Conservation (phyloP, 2,329 filamentous ascomycete species). For the Talaromyces sp. region DNA sequence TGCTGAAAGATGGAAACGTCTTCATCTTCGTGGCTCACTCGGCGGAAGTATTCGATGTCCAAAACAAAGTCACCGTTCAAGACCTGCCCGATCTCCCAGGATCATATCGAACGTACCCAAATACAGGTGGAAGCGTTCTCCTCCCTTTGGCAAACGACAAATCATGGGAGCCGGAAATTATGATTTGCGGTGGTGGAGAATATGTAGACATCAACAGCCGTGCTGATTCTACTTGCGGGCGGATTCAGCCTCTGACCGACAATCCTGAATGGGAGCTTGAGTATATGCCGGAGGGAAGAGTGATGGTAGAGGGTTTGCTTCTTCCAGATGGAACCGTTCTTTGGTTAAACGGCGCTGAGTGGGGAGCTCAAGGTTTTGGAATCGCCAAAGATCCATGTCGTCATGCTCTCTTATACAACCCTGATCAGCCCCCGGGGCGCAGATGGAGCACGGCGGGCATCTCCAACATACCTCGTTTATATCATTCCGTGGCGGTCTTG, state of each 20-base stretch:
- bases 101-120: constrained; percentile 56
- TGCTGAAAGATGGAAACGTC: constrained; percentile 52
- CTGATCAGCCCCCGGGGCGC: constrained; percentile 45
- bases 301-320: constrained; percentile 57
- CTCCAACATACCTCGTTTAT: constrained; percentile 47
- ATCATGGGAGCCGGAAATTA: constrained; percentile 49
- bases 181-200: constrained; percentile 56
- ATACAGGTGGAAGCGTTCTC: constrained; percentile 55
- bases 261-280: constrained; percentile 54
- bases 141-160: constrained; percentile 50
- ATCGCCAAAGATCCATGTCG: constrained; percentile 50
- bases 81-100: constrained; percentile 50
- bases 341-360: constrained; percentile 56
- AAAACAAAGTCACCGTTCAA: constrained; percentile 40
- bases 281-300: constrained; percentile 53
- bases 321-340: constrained; percentile 57
- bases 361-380: constrained; percentile 57
- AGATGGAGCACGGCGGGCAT: constrained; percentile 44
- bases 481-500: constrained; percentile 57
- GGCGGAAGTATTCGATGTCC: constrained; percentile 52
- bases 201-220: constrained; percentile 56
- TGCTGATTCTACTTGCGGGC: constrained; percentile 55
- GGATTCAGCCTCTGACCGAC: constrained; percentile 47
- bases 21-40: constrained; percentile 56
- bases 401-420: constrained; percentile 55